Conservation (phyloP, 2,329 filamentous ascomycete genomes). For the Domatiomyces globalis region DNA sequence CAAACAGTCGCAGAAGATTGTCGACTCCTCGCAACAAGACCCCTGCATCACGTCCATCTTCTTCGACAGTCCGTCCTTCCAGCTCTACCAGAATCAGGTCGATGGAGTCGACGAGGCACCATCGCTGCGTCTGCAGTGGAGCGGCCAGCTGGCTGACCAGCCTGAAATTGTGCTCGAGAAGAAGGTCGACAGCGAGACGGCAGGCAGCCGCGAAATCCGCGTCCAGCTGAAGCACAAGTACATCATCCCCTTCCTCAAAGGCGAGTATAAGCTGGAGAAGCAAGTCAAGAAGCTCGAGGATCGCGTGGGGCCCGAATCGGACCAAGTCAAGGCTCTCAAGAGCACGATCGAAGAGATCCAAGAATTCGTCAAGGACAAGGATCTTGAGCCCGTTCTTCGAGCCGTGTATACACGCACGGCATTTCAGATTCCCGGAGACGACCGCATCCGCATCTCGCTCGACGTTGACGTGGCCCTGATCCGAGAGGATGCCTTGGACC, state of each 20-base stretch:
- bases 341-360: constrained; percentile 64
- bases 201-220: constrained; percentile 62
- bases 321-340: constrained; percentile 56
- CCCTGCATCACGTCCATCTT: constrained; percentile 91
- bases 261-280: constrained; percentile 86
- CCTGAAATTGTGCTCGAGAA: constrained; percentile 79
- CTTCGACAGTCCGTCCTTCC: constrained; percentile 78
- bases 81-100: constrained; percentile 75
- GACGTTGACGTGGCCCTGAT: constrained; percentile 89
- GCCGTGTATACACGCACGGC: constrained; percentile 91
- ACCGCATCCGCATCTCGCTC: constrained; percentile 79
- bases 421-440: constrained; percentile 89
- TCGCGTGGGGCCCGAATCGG: constrained; percentile 52
- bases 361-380: constrained; percentile 59
- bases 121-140: constrained; percentile 81
- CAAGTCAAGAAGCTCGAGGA: constrained; percentile 69
- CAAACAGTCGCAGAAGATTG: constrained; percentile 66
- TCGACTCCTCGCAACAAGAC: constrained; percentile 62
- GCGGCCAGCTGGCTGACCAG: constrained; percentile 63
- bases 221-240: constrained; percentile 92
- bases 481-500: constrained; percentile 57
- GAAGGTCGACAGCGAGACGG: constrained; percentile 66
- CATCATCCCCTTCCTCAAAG: constrained; percentile 70
- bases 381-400: constrained; percentile 69
- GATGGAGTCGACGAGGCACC: constrained; percentile 59